These are phyloP conservation scores for Magnolia kwangsiensis DNA, from an alignment of 164 flowering plant species.

Conservation along the genomic window DNA sequence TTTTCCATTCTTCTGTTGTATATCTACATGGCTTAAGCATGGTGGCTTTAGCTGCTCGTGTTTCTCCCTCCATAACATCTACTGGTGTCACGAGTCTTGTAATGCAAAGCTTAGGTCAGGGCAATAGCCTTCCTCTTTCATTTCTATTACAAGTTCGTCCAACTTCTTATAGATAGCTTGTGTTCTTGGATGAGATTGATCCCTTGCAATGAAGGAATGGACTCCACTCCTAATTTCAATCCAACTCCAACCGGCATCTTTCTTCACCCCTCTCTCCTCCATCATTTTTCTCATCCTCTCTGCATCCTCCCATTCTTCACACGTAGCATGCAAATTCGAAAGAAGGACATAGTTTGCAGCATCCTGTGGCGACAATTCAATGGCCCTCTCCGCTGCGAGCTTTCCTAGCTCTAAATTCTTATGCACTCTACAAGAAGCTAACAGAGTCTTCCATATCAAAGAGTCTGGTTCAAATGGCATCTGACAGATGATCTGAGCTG, in stretches of 20 bases:
- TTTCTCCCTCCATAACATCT: conserved; percentile 1
- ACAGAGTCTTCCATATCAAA: conserved; percentile 22
- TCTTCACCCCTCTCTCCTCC: conserved; percentile 16
- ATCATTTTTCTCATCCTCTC: conserved; percentile 16
- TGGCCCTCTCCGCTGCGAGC: conserved; percentile 17
- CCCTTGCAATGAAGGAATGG: conserved; percentile 14
- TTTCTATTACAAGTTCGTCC: conserved; percentile 13
- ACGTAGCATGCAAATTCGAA: conserved; percentile 11
- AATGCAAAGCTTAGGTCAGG: conserved; percentile 7
- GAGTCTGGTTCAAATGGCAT: conserved; percentile 24
- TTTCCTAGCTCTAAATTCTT: conserved; percentile 17
- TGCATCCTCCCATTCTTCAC: conserved; percentile 13
- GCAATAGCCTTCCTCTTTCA: conserved; percentile 21
- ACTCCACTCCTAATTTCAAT: conserved; percentile 15
- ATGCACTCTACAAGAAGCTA: conserved; percentile 18
- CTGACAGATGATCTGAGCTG: conserved; percentile 9
- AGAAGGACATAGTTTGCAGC: conserved; percentile 22
- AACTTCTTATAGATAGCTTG: conserved; percentile 11
- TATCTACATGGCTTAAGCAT: background rate
- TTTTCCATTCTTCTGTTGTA: background rate
- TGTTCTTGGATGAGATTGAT: conserved; percentile 10
- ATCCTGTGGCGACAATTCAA: conserved; percentile 16
- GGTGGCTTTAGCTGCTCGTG: background rate
- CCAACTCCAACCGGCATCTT: conserved; percentile 21
- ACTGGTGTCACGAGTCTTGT: background rate